Percentiles rank a stretch among this genome's conserved stretches.
phyloP scores from a whole-genome alignment of 2,329 filamentous ascomycete species.

The Bipolaris cookei region DNA sequence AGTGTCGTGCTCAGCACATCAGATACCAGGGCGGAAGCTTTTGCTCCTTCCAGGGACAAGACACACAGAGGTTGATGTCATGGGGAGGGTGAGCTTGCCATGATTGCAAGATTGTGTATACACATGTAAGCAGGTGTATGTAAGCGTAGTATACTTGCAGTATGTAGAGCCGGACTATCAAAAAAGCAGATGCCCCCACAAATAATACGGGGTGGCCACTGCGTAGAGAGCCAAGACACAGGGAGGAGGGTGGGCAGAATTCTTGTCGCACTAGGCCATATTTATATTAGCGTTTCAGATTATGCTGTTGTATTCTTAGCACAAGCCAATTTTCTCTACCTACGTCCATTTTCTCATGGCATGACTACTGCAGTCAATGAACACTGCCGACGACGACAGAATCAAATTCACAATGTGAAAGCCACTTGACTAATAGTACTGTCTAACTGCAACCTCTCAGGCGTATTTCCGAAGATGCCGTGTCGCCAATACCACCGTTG shows the following conservation, averaged over 20 bases:
- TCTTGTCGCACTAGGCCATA: not conserved
- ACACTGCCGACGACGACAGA: not conserved
- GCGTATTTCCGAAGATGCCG: not conserved
- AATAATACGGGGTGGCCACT: slow-evolving; percentile 1
- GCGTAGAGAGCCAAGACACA: not conserved
- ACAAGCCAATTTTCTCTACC: slow-evolving; percentile 2
- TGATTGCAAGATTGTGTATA: not conserved
- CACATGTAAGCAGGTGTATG: too few species aligned
- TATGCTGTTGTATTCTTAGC: slow-evolving; percentile 5
- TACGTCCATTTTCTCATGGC: not conserved
- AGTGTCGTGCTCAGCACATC: not conserved
- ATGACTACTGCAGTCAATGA: not conserved
- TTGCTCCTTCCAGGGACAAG: not conserved
- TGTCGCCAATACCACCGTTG: slow-evolving; percentile 15
- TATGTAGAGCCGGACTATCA: not conserved
- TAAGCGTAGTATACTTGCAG: too few species aligned
- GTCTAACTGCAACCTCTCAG: not conserved
- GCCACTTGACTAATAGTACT: slow-evolving; percentile 5
- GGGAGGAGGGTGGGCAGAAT: slow-evolving; percentile 18
- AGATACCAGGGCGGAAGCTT: not conserved
- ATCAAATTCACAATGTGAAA: not conserved
- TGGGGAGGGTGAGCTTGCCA: not conserved
- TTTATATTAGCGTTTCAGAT: not conserved
- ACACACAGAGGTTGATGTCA: not conserved
- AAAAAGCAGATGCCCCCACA: slow-evolving; percentile 9